Evolutionary conservation across 2,329 filamentous ascomycete genomes (phyloP), one percentile per base, ranked within the genome.

Genomic region (Aspergillus costaricaensis): DNA sequence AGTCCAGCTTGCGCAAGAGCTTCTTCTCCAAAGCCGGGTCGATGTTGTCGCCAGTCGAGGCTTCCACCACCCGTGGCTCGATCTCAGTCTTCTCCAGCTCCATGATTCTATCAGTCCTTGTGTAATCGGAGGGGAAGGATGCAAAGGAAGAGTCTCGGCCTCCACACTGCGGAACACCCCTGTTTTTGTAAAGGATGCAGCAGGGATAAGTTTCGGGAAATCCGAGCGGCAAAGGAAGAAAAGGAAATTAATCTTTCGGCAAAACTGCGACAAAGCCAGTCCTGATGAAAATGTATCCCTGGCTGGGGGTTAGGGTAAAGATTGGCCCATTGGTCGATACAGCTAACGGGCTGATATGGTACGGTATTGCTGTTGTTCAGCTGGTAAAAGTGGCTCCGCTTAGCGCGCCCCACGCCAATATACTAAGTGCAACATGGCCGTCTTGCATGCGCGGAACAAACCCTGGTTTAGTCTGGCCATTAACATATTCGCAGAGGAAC

Each of bases 1-100:
- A 54, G 64, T 80, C 78, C n/a, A 79, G 66, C 66, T 80, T 80
- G 71, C 78, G 78, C 43, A 77, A 65, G 30, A 80, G 66, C 21
- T 66, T 67, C 48, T 63, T 66, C 56, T 70, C 69, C 51, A 67
- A 48, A 8, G 30, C 60, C 36, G 44, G 53, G 39, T 60, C 55
- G 21, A 62, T 36, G 14, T 36, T 36, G 12, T 55, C 30, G 30
- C 30, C 21, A 6, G 41, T 9, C 21, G 43, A 49, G 14, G 49
- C 50, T 27, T 58, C 57, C 5, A 43, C 25, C 10, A 58, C 50
- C 19, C 27, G 27, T 2, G 57, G 50, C 19, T 58, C 57, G 1
- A 58, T 38, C 7, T 54, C 50, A 9, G 12, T 8, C 23, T 59
- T 59, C 57, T 59, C 51, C 57, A 55, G 50, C 19, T 21, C 25